Evolutionary conservation across 108 stramenopile species (phyloP).

Genomic region (Cyclotella cryptica): DNA sequence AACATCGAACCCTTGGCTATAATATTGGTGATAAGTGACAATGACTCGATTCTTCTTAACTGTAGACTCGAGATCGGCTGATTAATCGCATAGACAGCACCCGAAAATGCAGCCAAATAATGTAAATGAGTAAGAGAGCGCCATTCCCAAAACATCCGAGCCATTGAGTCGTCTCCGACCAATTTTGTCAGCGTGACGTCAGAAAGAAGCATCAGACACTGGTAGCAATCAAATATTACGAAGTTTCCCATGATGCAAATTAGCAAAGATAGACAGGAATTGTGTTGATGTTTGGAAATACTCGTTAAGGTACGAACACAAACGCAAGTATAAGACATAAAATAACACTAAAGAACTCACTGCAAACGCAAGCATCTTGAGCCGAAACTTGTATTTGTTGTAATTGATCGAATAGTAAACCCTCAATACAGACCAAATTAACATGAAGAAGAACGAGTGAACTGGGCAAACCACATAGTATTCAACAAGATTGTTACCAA

Average conservation of each 20-base stretch:
- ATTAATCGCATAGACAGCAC: conserved; percentile 84
- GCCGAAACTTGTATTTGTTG: conserved; percentile 69
- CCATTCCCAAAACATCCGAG: conserved; percentile 71
- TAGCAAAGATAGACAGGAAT: too few relatives aligned
- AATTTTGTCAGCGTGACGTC: conserved; percentile 51
- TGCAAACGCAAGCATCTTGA: conserved; percentile 65
- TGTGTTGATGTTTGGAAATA: too few relatives aligned
- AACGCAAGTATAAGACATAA: conserved; percentile 24
- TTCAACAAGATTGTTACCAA: conserved; percentile 50
- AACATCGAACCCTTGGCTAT: conserved; percentile 56
- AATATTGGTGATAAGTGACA: conserved; percentile 16
- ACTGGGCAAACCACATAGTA: conserved; percentile 87
- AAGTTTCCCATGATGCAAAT: too few relatives aligned
- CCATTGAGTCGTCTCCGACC: conserved; percentile 46
- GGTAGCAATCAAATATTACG: not conserved
- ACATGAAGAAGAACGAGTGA: conserved; percentile 80
- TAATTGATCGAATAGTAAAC: conserved; percentile 54
- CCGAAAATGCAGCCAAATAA: conserved; percentile 80
- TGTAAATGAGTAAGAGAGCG: conserved; percentile 79
- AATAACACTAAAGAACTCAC: conserved; percentile 6
- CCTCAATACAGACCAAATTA: conserved; percentile 75
- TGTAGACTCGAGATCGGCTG: conserved; percentile 67
- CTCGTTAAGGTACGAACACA: too few relatives aligned
- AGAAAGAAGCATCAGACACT: conserved; percentile 71
- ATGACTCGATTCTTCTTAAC: conserved; percentile 44